Evolutionary conservation across 495 filamentous ascomycete genomes (phyloP).

Genomic region (Terfezia boudieri): DNA sequence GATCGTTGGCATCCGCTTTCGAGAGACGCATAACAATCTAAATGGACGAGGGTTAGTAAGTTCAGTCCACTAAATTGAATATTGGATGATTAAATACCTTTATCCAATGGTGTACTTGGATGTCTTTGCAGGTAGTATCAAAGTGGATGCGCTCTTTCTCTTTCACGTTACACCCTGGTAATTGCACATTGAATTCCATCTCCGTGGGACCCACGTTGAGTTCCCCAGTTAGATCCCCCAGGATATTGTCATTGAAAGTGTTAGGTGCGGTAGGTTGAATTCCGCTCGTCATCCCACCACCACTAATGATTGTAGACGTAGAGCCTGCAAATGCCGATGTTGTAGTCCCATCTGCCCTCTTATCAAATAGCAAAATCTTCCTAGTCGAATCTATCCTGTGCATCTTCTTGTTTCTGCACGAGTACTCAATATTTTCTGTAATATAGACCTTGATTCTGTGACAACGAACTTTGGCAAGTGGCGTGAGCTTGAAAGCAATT

Average conservation of each 20-base stretch:
- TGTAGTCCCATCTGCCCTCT: conserved; percentile 59
- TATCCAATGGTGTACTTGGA: conserved; percentile 96
- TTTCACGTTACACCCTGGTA: conserved; percentile 83
- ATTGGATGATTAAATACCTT: conserved; percentile 40
- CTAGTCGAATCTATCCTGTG: conserved; percentile 64
- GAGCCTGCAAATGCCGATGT: conserved; percentile 59
- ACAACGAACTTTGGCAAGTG: conserved; percentile 85
- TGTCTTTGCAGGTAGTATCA: conserved; percentile 88
- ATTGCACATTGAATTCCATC: conserved; percentile 88
- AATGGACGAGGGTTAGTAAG: neutral
- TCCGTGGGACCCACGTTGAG: conserved; percentile 66
- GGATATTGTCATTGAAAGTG: conserved; percentile 36
- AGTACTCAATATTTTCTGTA: conserved; percentile 88
- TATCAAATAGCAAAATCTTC: conserved; percentile 79
- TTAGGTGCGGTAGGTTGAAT: conserved; percentile 22
- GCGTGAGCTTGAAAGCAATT: conserved; percentile 93
- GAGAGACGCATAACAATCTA: conserved; percentile 95
- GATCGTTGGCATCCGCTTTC: conserved; percentile 58
- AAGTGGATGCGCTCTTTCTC: conserved; percentile 68
- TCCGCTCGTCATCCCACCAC: conserved; percentile 38
- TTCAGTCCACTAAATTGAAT: neutral
- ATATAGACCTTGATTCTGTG: conserved; percentile 91
- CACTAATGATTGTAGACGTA: conserved; percentile 53
- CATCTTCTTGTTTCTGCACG: conserved; percentile 65
- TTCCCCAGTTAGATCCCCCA: conserved; percentile 55